Conservation (phyloP, 2,329 filamentous ascomycete species). For the Nakataea oryzae region DNA sequence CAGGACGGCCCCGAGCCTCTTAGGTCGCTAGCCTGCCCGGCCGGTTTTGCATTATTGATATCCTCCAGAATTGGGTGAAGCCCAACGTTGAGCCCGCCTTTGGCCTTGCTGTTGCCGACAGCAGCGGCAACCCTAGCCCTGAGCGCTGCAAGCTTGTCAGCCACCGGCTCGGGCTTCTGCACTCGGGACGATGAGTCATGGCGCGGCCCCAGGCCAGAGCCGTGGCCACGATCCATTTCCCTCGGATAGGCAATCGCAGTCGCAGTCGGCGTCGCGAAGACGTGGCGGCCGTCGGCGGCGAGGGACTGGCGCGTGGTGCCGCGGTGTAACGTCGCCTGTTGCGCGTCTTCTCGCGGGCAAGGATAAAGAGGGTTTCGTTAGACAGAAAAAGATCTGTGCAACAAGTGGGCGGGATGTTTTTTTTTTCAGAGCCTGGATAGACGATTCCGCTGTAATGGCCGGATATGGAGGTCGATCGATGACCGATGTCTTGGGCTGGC, state of each 20-base stretch:
- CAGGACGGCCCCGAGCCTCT: background rate
- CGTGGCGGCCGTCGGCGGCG: no score
- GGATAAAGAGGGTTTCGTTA: background rate
- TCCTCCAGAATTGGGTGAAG: conserved; percentile 66
- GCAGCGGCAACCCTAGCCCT: conserved; percentile 73
- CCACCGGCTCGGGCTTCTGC: conserved; percentile 44
- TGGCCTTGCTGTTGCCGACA: conserved; percentile 47
- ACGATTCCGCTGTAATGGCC: no score
- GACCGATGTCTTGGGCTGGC: no score
- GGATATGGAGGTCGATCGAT: no score
- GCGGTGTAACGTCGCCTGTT: background rate
- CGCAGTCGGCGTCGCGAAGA: background rate
- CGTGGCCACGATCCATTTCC: conserved; percentile 35
- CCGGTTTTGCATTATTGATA: conserved; percentile 17
- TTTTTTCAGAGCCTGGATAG: no score
- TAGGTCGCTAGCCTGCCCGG: background rate
- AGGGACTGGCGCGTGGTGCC: background rate
- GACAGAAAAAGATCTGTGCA: no score
- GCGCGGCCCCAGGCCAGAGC: conserved; percentile 42
- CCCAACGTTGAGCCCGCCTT: conserved; percentile 63
- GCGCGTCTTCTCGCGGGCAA: background rate
- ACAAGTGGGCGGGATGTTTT: no score
- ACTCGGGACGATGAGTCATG: conserved; percentile 44
- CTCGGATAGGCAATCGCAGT: background rate
- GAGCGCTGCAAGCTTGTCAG: conserved; percentile 63